Evolutionary conservation across 768 basidiomycete genomes (phyloP).

Genomic region (Psilocybe tampanensis): DNA sequence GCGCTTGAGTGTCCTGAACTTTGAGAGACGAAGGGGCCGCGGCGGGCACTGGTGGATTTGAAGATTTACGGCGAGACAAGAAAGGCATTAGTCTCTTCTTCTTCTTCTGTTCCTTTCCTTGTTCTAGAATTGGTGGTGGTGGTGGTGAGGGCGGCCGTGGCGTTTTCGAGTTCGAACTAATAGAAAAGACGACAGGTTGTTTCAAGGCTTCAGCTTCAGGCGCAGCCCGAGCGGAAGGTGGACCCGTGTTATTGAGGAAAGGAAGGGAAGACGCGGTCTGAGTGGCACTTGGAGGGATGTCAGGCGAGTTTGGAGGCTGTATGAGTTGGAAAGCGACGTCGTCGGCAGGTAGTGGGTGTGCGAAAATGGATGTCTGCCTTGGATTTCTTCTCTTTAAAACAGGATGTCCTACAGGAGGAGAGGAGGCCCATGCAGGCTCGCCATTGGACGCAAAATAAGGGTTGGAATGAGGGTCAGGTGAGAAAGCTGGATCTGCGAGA

Average conservation of each 20-base stretch:
- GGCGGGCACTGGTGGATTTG: constrained; percentile 3
- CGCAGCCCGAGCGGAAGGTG: constrained; percentile 2
- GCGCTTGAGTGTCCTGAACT: neutral
- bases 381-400: constrained; percentile 25
- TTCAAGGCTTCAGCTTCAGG: constrained; percentile 4
- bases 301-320: constrained; percentile 37
- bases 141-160: constrained; percentile 6
- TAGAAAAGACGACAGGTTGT: neutral
- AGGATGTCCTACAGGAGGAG: constrained; percentile 35
- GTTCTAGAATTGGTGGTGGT: neutral
- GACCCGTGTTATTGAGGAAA: constrained; percentile 11
- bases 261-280: constrained; percentile 20
- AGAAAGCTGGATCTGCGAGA: constrained; percentile 59
- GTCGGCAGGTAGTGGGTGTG: constrained; percentile 8
- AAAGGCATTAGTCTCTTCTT: constrained; percentile 26
- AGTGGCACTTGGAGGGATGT: constrained; percentile 19
- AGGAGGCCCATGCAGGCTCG: constrained; percentile 25
- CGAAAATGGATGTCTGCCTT: constrained; percentile 11
- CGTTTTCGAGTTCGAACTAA: neutral
- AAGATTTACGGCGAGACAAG: constrained; percentile 25
- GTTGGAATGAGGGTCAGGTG: constrained; percentile 53
- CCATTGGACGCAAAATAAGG: constrained; percentile 39
- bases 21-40: constrained; percentile 1
- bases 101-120: constrained; percentile 1
- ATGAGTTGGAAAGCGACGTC: constrained; percentile 30